phyloP scores from a whole-genome alignment of 768 basidiomycete genomes.

The Gautieria morchelliformis region DNA sequence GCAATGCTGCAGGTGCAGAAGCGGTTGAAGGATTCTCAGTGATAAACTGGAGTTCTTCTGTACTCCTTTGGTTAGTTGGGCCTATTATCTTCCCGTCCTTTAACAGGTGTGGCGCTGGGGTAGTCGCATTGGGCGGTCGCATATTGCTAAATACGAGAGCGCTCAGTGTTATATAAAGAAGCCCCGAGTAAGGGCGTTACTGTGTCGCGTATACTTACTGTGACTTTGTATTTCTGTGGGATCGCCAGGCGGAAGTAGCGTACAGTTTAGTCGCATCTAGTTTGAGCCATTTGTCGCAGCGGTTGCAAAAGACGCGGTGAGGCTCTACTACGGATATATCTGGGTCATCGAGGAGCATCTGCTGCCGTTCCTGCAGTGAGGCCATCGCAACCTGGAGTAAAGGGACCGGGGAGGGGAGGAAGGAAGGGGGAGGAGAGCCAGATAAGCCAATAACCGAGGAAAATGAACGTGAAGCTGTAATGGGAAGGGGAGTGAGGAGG shows the following conservation, averaged over 20 bases:
- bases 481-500: not conserved
- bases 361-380: constrained; percentile 43
- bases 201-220: constrained; percentile 1
- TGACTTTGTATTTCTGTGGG: constrained; percentile 8
- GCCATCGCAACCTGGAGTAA: constrained; percentile 1
- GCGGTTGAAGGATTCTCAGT: too few relatives aligned
- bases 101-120: not conserved
- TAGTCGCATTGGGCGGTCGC: not conserved
- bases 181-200: not conserved
- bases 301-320: constrained; percentile 8
- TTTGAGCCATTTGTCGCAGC: constrained; percentile 10
- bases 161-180: too few relatives aligned
- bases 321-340: constrained; percentile 77
- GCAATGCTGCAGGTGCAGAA: too few relatives aligned
- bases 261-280: constrained; percentile 31
- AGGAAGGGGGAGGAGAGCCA: not conserved
- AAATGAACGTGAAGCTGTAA: not conserved
- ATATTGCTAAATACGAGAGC: not conserved
- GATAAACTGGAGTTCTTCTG: too few relatives aligned
- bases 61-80: not conserved
- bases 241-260: constrained; percentile 8
- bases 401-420: not conserved
- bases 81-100: not conserved
- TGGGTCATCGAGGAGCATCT: constrained; percentile 56
- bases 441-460: not conserved